These are phyloP conservation scores for Scedosporium dehoogii DNA, from an alignment of 2,329 filamentous ascomycete genomes.

Conservation along the genomic window DNA sequence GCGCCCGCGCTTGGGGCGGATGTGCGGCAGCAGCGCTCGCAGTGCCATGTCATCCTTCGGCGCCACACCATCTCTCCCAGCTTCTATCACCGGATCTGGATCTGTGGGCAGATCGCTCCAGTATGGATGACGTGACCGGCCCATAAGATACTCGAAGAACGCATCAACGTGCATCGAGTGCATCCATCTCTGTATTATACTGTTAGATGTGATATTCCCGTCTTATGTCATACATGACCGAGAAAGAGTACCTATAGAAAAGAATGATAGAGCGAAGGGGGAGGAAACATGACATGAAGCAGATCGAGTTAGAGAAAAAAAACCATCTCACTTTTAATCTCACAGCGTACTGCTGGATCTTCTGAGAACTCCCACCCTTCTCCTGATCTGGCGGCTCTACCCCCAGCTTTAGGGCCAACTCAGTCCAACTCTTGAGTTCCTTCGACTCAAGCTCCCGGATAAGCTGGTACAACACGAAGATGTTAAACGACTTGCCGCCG, in stretches of 20 bases:
- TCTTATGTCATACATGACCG: too few species aligned
- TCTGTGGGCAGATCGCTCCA: slow-evolving; percentile 64
- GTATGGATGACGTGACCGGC: slow-evolving; percentile 55
- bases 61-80: slow-evolving; percentile 69
- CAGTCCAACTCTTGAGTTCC: slow-evolving; percentile 88
- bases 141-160: slow-evolving; percentile 81
- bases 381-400: slow-evolving; percentile 74
- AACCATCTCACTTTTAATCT: slow-evolving; percentile 61
- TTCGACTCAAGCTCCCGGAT: slow-evolving; percentile 69
- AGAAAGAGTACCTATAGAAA: too few species aligned
- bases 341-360: slow-evolving; percentile 91
- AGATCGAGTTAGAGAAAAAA: slow-evolving; percentile 9
- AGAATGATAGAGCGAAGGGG: too few species aligned
- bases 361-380: slow-evolving; percentile 83
- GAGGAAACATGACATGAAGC: too few species aligned
- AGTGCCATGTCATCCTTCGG: slow-evolving; percentile 84
- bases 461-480: slow-evolving; percentile 66
- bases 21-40: slow-evolving; percentile 72
- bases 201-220: background rate
- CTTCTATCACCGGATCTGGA: slow-evolving; percentile 50
- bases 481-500: slow-evolving; percentile 77
- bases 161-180: slow-evolving; percentile 91
- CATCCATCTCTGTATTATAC: slow-evolving; percentile 67
- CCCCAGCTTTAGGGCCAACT: slow-evolving; percentile 76
- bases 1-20: slow-evolving; percentile 50